Conservation (phyloP, 2,329 filamentous ascomycete genomes). For the Tolypocladium capitatum region DNA sequence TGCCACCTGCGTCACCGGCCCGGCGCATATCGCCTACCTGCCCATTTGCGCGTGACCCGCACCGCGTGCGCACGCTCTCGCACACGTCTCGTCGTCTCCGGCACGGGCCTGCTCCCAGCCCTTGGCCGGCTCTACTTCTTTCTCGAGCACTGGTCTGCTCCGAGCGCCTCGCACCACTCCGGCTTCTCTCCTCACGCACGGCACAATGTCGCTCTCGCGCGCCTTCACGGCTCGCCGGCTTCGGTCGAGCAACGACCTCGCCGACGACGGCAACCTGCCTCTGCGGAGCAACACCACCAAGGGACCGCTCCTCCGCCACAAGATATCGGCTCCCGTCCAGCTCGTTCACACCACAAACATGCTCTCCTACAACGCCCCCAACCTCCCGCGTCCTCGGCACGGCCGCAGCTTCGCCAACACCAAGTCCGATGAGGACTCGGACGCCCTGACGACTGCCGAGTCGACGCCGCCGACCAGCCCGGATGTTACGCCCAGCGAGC, state of each 20-base stretch:
- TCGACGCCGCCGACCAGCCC: conserved; percentile 57
- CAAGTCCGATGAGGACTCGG: conserved; percentile 60
- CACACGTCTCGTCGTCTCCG: no score
- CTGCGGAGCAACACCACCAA: conserved; percentile 39
- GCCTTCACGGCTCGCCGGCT: conserved; percentile 59
- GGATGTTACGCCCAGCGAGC: conserved; percentile 44
- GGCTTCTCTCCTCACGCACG: conserved; percentile 1
- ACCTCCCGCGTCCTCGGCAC: conserved; percentile 47
- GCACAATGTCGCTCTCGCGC: conserved; percentile 45
- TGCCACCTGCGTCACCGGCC: neutral
- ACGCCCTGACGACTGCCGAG: conserved; percentile 40
- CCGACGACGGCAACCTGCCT: conserved; percentile 25
- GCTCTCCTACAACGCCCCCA: conserved; percentile 86
- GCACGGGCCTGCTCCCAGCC: no score
- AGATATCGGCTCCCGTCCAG: conserved; percentile 80
- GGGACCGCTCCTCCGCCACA: conserved; percentile 38
- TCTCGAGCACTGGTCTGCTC: conserved; percentile 1
- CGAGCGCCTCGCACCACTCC: neutral
- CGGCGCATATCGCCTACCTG: neutral
- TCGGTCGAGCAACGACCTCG: conserved; percentile 35
- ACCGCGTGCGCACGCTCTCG: no score
- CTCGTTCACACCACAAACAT: conserved; percentile 92
- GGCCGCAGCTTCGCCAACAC: conserved; percentile 37
- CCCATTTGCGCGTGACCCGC: no score
- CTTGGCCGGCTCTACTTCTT: no score